phyloP scores from a whole-genome alignment of 257 asterid species.

The Ilex asprella region DNA sequence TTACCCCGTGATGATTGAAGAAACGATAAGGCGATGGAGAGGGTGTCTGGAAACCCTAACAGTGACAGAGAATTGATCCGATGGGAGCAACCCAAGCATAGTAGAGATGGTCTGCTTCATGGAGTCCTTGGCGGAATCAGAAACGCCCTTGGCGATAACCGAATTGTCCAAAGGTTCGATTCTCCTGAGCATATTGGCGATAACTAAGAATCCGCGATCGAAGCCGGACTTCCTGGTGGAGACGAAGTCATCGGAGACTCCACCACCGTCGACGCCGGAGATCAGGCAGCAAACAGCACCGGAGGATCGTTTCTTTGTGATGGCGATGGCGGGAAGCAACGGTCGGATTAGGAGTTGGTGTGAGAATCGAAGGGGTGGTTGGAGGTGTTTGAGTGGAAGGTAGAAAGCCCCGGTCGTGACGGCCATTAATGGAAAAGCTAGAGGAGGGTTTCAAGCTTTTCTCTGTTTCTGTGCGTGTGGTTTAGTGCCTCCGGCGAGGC shows the following conservation, averaged over 20 bases:
- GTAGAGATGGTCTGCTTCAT: slow-evolving; percentile 98
- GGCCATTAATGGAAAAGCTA: neutral
- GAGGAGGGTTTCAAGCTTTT: too few species aligned
- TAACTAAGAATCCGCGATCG: slow-evolving; percentile 76
- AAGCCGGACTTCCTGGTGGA: slow-evolving; percentile 74
- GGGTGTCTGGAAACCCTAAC: slow-evolving; percentile 67
- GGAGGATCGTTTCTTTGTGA: neutral
- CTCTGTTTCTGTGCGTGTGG: too few species aligned
- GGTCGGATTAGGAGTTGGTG: slow-evolving; percentile 47
- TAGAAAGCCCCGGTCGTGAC: slow-evolving; percentile 42
- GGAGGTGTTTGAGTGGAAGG: slow-evolving; percentile 14
- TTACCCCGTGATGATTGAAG: slow-evolving; percentile 93
- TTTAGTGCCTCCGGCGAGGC: too few species aligned
- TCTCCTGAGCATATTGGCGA: slow-evolving; percentile 81
- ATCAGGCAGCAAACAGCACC: slow-evolving; percentile 46
- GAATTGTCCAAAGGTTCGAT: slow-evolving; percentile 91
- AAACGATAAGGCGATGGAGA: slow-evolving; percentile 71
- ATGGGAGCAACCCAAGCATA: slow-evolving; percentile 97
- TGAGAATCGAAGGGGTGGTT: slow-evolving; percentile 16
- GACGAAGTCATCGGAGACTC: slow-evolving; percentile 90
- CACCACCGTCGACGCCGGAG: slow-evolving; percentile 95
- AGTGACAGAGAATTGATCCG: slow-evolving; percentile 77
- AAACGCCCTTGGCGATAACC: slow-evolving; percentile 72
- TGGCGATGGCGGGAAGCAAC: slow-evolving; percentile 22
- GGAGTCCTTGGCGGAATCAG: slow-evolving; percentile 87